Base-by-base conservation (phyloP, 202 grass and related monocot species). In the Schoenoplectus triqueter region DNA sequence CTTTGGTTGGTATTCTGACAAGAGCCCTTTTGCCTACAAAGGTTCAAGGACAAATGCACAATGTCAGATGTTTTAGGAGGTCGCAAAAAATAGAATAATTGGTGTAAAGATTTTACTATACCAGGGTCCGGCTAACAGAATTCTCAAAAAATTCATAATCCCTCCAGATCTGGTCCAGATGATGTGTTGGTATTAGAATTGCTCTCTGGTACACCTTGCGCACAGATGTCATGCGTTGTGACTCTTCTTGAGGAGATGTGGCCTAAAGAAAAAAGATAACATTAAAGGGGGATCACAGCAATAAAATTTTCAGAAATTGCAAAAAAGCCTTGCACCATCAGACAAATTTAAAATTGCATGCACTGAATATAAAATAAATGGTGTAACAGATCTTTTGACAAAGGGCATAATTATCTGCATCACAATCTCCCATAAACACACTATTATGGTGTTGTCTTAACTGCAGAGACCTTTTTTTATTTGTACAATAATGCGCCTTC, bases 1-100 rank as follows among this genome's bases (percentile, higher is more conserved):
- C 84, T 98, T 98, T 46, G 93, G 93, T 76, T 95, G 95, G 86
- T 98, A 98, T 84, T 98, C 95, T 31, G 95, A 98, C 73, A 95
- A 85, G 80, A 98, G 85, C 63, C 95, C 93, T 98, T 98, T 98
- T 70, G 95, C 95, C 95, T 98, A 84, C 65, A 93, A 83, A 17
- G 17, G 77, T 64, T 78, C 39, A 64, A 39, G 15, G 21, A 85
- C 8, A 17, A 78, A 79, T 79, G n/a, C 57, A 60, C 57, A 42
- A 55, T 31, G 79, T 86, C 31, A 65, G 57, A 86, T 56, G 54
- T 60, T 84, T 63, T 22, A 49, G 65, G 54, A 86, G 17, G 31
- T 31, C 10, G n/a, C 9, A 31, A 1, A 56, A 64, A 59, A 52
- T 47, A 39, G 20, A 63, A 74, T 17, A 52, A 61, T 39, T 15